Base-by-base conservation (phyloP, 2,329 filamentous ascomycete genomes). In the Neopestalotiopsis sp. region DNA sequence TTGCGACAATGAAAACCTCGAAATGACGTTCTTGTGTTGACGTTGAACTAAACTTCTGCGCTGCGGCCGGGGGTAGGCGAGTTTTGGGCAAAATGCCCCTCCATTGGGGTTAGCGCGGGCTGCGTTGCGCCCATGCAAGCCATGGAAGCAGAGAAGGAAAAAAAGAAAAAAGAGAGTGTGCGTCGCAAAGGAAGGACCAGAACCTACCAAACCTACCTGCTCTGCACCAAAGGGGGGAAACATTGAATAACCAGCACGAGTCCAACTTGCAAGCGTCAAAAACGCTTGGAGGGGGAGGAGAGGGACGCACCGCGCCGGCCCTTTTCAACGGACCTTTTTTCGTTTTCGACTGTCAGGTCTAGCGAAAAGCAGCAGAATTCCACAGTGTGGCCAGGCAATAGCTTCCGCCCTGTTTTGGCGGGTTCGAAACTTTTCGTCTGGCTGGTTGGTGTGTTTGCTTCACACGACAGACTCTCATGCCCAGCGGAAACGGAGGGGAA, bases 131-230 rank as follows among this genome's bases (percentile, higher is more conserved):
- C 58, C 14, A 17, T 45, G 62, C 7, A 40, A 28, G 13, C 17
- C 14, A 17, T 45, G 62, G 17, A 40, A 28, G 13, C 17, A 61
- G 24, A 61, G 14, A 40, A 28, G 13, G 20, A 61, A n/a, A 61
- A 61, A n/a, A 40, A 61, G 58, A 61, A 61, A 40, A 32, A n/a
- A 61, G 13, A 58, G 52, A 9, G 58, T 32, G 30, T 61, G 58
- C 28, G 34, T 32, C 28, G 58, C 30, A 61, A 28, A 28, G 24
- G 58, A 32, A 61, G 58, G 34, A 61, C 45, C 45, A 20, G n/a
- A 52, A 52, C 45, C 45, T 52, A 52, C 45, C 45, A 28, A 28
- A 28, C 24, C 24, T 28, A 3, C 24, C 24, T 28, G 24, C 24
- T 28, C 24, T 28, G 24, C 24, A 28, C 24, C 24, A 52, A 20